phyloP scores from a whole-genome alignment of 1,284 basidiomycete genomes.

The Ustilago loliicola region DNA sequence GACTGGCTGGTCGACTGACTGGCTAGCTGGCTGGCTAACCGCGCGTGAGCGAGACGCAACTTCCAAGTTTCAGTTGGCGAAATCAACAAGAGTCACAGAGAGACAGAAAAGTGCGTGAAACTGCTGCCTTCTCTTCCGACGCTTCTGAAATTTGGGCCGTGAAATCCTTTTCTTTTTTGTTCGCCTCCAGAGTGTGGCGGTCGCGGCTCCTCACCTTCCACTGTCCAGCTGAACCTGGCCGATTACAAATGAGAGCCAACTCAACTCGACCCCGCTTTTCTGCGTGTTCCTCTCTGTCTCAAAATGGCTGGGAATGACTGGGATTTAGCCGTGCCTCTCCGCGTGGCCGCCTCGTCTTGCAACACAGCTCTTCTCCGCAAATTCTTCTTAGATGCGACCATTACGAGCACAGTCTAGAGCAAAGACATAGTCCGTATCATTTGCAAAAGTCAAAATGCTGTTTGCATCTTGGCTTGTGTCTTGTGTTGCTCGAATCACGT shows the following conservation, averaged over 20 bases:
- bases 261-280: not conserved
- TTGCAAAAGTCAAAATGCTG: too few species aligned
- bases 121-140: conserved; percentile 14
- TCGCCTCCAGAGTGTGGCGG: not conserved
- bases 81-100: not conserved
- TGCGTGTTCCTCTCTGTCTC: not conserved
- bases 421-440: too few species aligned
- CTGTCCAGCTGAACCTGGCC: not conserved
- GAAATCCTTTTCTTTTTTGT: conserved; percentile 12
- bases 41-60: conserved; percentile 17
- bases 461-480: too few species aligned
- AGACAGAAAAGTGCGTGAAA: conserved; percentile 15
- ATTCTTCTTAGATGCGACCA: not conserved
- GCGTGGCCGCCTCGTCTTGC: not conserved
- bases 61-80: not conserved
- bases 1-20: too few species aligned
- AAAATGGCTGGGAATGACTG: not conserved
- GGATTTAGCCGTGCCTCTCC: conserved; percentile 10
- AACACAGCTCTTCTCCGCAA: not conserved
- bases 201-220: not conserved
- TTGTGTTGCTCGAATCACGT: too few species aligned
- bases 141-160: conserved; percentile 9
- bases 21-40: not conserved
- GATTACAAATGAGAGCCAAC: conserved; percentile 3
- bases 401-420: not conserved